phyloP scores from a whole-genome alignment of 139 green algal genomes.

The Picochlorum sp. region DNA sequence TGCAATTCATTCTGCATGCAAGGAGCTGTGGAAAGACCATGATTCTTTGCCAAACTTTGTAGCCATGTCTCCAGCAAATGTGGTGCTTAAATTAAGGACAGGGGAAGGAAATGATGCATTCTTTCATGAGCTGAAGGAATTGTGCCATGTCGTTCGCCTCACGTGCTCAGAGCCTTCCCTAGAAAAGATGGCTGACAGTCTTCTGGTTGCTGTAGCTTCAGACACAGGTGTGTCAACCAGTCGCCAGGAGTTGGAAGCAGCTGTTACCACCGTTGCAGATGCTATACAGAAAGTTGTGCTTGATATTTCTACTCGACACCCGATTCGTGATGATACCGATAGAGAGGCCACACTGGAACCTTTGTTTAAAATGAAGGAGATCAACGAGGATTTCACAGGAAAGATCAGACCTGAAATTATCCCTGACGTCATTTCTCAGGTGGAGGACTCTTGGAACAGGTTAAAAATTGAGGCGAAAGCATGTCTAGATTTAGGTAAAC shows the following conservation, averaged over 20 bases:
- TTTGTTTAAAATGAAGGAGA: conserved; percentile 2
- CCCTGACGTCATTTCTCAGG: conserved; percentile 8
- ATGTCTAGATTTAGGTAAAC: not conserved
- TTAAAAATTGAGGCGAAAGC: conserved; percentile 1
- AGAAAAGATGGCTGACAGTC: not conserved
- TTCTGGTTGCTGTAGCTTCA: conserved; percentile 11
- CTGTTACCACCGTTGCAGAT: not conserved
- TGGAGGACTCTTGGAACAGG: conserved; percentile 1
- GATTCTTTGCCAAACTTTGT: conserved; percentile 26
- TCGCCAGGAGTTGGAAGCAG: not conserved
- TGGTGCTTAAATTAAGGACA: conserved; percentile 36
- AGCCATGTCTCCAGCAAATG: conserved; percentile 16
- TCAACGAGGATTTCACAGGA: conserved; percentile 19
- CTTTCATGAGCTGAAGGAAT: conserved; percentile 26
- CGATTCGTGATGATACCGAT: not conserved
- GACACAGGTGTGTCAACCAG: conserved; percentile 17
- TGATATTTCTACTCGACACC: not conserved
- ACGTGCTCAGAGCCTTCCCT: not conserved
- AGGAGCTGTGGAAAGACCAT: conserved; percentile 14
- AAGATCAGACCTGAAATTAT: conserved; percentile 22
- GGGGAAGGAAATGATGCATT: conserved; percentile 33
- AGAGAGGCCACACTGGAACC: not conserved
- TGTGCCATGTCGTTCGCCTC: conserved; percentile 16
- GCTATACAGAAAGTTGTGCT: conserved; percentile 16
- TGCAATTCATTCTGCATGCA: conserved; percentile 23